Evolutionary conservation across 495 filamentous ascomycete species (phyloP), one percentile per base, ranked within the genome.

Genomic region (Viridothelium virens): DNA sequence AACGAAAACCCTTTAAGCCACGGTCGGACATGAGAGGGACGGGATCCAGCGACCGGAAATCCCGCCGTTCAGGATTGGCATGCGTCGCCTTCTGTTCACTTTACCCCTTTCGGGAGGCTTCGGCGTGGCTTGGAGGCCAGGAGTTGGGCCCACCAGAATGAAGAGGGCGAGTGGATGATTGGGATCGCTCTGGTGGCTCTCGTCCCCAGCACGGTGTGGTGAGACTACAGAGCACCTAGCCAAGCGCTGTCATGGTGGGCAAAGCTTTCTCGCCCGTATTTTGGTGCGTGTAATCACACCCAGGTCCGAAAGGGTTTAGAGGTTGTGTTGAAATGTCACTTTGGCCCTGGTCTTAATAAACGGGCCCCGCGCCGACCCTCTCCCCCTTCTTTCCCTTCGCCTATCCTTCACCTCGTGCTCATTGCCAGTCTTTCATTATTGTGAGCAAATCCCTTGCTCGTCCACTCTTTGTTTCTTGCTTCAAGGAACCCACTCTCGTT

Each of bases 391-490:
- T 62, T 67, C 62, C 63, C 67, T 41, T 65, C 53, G 62, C 34
- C 59, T 18, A 53, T 66, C 59, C 68, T 71, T 69, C 48, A 65
- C 47, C 48, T 46, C 53, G 53, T 59, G 53, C 53, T 36, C 56
- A 65, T 25, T 66, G 65, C 65, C 67, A 67, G 44, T 67, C 65
- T 65, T 63, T 63, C 69, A 65, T 62, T 68, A 65, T 62, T 64
- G 53, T 66, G 76, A 76, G 74, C 76, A 74, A 64, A 73, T 70
- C 73, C 76, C 77, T 75, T 59, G 53, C 53, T 59, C 66, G 73
- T 76, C 36, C 73, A 71, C 68, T 75, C 73, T 48, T 70, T 73
- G 68, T 71, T 68, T 67, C 62, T 48, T 62, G 14, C 33, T 50
- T 67, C 69, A 63, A 68, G 53, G 64, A 67, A 68, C 68, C 73